phyloP scores from a whole-genome alignment of 2,329 filamentous ascomycete species.

The Diaporthe humulicola region DNA sequence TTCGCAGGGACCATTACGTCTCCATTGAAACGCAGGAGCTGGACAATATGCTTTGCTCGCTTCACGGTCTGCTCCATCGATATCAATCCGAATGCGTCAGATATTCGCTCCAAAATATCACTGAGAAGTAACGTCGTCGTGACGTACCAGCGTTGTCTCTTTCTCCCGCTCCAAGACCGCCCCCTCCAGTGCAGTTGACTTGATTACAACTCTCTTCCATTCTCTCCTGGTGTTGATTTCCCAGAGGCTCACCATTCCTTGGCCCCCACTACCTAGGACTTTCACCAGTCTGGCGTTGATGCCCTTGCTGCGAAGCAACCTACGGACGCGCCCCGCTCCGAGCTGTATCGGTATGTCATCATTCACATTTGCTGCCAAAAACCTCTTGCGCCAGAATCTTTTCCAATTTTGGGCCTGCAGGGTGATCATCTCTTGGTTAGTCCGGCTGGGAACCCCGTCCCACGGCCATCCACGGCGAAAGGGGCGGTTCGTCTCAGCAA shows the following conservation, averaged over 20 bases:
- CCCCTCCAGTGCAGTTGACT: neutral
- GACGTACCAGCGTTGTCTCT: neutral
- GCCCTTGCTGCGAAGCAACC: conserved; percentile 9
- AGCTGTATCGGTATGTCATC: neutral
- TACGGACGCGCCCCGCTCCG: neutral
- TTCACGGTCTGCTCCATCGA: neutral
- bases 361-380: neutral
- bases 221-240: neutral
- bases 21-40: conserved; percentile 13
- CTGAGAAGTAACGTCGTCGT: neutral
- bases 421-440: neutral
- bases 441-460: neutral
- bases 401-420: conserved; percentile 6
- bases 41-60: conserved; percentile 12
- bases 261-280: conserved; percentile 8
- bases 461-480: conserved; percentile 12
- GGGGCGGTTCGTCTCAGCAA: neutral
- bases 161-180: neutral
- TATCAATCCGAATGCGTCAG: neutral
- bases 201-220: conserved; percentile 19
- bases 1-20: neutral
- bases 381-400: conserved; percentile 4
- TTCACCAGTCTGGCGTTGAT: neutral
- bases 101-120: neutral
- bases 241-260: conserved; percentile 15